Percentiles rank a stretch among this genome's conserved stretches.
Evolutionary conservation across 495 filamentous ascomycete species (phyloP).

Genomic region (Talaromyces thailandensis): DNA sequence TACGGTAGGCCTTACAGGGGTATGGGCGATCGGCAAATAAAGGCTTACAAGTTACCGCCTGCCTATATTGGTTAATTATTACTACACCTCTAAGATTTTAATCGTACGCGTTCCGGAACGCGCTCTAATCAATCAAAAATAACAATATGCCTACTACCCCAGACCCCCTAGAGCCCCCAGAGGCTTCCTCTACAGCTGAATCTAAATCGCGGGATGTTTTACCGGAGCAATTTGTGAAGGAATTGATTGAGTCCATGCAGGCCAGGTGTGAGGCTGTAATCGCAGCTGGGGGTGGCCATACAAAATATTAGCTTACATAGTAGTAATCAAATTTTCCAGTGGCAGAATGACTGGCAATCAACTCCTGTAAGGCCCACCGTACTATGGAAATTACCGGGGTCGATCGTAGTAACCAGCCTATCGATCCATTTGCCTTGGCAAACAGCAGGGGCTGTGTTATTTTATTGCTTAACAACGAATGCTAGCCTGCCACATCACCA

Average conservation of each 20-base stretch:
- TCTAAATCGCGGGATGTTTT: background rate
- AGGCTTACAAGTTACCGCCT: background rate
- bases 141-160: background rate
- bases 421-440: no score
- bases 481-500: no score
- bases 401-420: background rate
- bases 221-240: background rate
- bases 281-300: no score
- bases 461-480: no score
- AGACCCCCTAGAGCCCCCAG: background rate
- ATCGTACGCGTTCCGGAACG: background rate
- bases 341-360: no score
- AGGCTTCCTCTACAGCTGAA: background rate
- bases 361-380: background rate
- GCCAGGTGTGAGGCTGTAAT: conserved; percentile 8
- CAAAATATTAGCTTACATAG: no score
- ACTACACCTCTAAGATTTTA: background rate
- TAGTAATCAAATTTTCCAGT: no score
- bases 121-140: background rate
- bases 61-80: background rate
- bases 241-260: conserved; percentile 10
- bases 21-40: background rate
- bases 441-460: no score
- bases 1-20: background rate
- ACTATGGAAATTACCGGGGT: background rate